Evolutionary conservation across 1,284 basidiomycete species (phyloP).

Genomic region (Retiboletus flavoniger): DNA sequence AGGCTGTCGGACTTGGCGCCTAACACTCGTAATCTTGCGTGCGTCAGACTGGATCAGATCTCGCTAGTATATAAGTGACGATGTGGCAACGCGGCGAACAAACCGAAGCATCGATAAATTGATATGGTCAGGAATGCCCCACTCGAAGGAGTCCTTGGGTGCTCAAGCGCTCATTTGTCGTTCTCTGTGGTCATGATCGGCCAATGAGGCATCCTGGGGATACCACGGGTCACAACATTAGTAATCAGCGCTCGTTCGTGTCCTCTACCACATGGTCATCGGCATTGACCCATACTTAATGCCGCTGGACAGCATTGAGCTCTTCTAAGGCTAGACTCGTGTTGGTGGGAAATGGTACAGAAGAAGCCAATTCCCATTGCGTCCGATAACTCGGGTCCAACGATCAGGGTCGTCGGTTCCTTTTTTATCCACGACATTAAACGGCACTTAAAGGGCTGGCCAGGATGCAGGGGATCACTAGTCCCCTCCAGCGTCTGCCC

Average conservation of each 20-base stretch:
- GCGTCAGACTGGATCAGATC: too few species aligned
- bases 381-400: constrained; percentile 19
- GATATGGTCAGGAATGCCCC: too few species aligned
- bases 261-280: neutral
- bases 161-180: neutral
- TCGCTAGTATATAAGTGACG: neutral
- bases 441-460: constrained; percentile 6
- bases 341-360: constrained; percentile 8
- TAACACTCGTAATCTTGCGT: too few species aligned
- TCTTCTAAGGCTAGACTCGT: neutral
- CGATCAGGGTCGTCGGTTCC: neutral
- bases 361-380: constrained; percentile 2
- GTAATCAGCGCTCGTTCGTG: neutral
- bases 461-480: neutral
- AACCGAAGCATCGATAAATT: too few species aligned
- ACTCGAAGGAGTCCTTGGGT: too few species aligned
- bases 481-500: neutral
- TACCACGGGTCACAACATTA: neutral
- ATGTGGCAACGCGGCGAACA: neutral
- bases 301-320: neutral
- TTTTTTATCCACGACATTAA: constrained; percentile 3
- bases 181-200: neutral
- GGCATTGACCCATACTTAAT: neutral
- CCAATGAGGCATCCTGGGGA: neutral
- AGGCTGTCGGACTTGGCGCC: too few species aligned